Evolutionary conservation across 208 protist genomes (phyloP), one percentile per base, ranked within the genome.

Genomic region (Leishmania aethiopica): DNA sequence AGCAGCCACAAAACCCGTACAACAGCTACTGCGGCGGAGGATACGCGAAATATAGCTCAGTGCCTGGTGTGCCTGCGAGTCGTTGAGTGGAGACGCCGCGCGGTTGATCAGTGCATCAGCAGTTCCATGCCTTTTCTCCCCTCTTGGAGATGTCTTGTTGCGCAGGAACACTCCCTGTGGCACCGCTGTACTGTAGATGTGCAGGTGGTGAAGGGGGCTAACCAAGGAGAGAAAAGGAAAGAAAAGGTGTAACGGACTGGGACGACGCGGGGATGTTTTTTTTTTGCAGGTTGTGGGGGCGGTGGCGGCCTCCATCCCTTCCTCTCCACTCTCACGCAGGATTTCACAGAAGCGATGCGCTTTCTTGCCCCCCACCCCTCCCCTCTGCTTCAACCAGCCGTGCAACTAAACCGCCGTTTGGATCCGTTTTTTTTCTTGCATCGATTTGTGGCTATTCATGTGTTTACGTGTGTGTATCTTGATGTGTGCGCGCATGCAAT

Each of bases 21-120:
- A 67, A 70, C 55, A 64, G 22, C 60, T 81, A 85, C 60, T 67
- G 67, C 70, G 8, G 32, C 22, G 75, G 53, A 17, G 47, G 66
- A 7, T 28, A 37, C 19, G 53, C 13, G 1, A 64, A 70, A 13
- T 62, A 47, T 8, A 45, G 8, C 13, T 42, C 17, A 62, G 25
- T 60, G 15, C 32, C 5, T 45, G 15, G 51, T 2, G 51, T 77
- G 72, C 5, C 32, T 77, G 51, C 25, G 4, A 25, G 22, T 60
- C 49, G 8, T 8, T 53, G 28, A 25, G 25, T 60, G 25, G 25
- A 60, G 28, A 11, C 15, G 1, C 62, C 32, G 32, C 32, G 28
- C 32, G 8, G 62, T 0, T 19, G 32, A 40, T 67, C 62, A 17
- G 3, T 13, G 28, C 32, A 67, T 67, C 32, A 22, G 13, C 62